Evolutionary conservation across 768 basidiomycete species (phyloP), one percentile per base, ranked within the genome.

Genomic region (Lenzites betulinus): DNA sequence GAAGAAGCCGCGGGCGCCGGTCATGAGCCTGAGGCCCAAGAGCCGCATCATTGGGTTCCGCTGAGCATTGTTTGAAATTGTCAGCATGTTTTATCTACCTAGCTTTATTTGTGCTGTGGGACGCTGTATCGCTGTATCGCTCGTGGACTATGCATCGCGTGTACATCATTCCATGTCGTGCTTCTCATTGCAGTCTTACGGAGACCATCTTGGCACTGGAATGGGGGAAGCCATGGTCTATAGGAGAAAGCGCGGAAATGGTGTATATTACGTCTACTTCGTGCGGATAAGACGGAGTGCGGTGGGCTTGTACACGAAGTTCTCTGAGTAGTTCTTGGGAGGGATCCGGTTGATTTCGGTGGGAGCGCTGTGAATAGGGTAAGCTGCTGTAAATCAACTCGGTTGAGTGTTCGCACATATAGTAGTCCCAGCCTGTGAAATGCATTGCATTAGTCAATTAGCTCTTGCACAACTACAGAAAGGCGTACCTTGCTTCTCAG

Each of bases 401-500:
- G 67, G 67, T 23, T 70, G 13, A 1, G 26, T 1, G 15, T 51
- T 83, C 89, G 60, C 80, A 92, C 83, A 98, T 81, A 71, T 89
- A 90, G 76, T 94, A 96, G 70, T 94, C 89, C 95, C 95, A 97
- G 41, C 92, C 92, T 93, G 67, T 12, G n/a, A n/a, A n/a, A n/a
- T n/a, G n/a, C n/a, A 36, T 36, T 36, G 35, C 35, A 36, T 36
- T 18, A 16, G 36, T 1, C 38, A 48, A n/a, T n/a, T n/a, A n/a
- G n/a, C n/a, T n/a, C n/a, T n/a, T n/a, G n/a, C n/a, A n/a, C n/a
- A n/a, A n/a, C 7, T 36, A 36, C 13, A 13, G 35, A 36, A 36
- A 13, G 35, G 38, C 38, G 46, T 66, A 88, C 94, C 96, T 81
- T 98, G 96, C 78, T 95, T 97, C 81, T 97, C 95, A 23, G 94